Conservation (phyloP, 371 early-diverging fungal species). For the Apophysomyces trapeziformis region DNA sequence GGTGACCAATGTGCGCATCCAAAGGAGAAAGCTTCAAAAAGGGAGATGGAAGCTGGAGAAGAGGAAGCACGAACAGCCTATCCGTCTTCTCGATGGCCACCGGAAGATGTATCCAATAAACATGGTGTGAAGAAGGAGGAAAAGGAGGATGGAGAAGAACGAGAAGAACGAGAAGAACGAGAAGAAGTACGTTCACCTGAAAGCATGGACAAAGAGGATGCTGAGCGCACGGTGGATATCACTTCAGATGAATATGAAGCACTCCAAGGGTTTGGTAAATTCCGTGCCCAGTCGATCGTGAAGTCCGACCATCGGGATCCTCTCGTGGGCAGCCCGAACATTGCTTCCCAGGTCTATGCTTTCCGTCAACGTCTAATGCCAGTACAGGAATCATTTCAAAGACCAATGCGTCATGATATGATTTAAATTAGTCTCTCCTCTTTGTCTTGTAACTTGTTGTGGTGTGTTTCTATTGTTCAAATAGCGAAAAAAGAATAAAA, state of each 20-base stretch:
- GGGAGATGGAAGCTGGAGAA: neutral
- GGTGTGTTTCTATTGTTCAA: neutral
- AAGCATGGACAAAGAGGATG: neutral
- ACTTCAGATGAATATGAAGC: conserved; percentile 51
- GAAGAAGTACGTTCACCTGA: neutral
- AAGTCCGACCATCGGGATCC: neutral
- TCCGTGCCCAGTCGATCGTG: conserved; percentile 21
- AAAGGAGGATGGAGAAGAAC: neutral
- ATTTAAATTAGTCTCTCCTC: neutral
- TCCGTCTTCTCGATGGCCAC: neutral
- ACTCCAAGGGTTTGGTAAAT: conserved; percentile 46
- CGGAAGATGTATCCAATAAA: neutral
- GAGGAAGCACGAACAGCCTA: neutral
- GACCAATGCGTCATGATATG: conserved; percentile 17
- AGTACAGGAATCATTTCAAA: conserved; percentile 31
- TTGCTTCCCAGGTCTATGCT: conserved; percentile 39
- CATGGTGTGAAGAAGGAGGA: neutral
- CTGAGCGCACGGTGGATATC: conserved; percentile 30
- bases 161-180: neutral
- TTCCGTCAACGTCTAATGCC: conserved; percentile 38
- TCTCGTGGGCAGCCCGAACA: conserved; percentile 23
- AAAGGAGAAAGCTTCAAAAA: neutral
- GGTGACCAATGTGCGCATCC: neutral
- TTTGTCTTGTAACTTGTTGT: too few species aligned
- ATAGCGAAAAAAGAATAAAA: neutral